Conservation (phyloP, 2,329 filamentous ascomycete genomes). For the Nemania sp. region DNA sequence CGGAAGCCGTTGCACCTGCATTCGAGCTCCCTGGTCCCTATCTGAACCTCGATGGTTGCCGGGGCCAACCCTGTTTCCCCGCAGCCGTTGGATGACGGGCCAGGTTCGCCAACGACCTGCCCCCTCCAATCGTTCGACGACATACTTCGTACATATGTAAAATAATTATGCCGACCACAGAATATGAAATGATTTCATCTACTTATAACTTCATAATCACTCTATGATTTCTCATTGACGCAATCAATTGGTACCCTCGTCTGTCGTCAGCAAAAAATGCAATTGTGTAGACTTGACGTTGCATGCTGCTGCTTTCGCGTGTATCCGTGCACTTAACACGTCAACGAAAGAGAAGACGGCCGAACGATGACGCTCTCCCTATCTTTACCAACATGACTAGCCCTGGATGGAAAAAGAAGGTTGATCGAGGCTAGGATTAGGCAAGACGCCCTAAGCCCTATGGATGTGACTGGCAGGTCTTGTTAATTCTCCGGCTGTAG, state of each 20-base stretch:
- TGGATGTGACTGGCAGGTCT: too few species aligned
- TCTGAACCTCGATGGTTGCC: slow-evolving; percentile 4
- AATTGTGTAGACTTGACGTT: not conserved
- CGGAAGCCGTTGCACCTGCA: slow-evolving; percentile 12
- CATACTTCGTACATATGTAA: not conserved
- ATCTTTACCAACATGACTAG: too few species aligned
- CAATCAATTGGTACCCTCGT: too few species aligned
- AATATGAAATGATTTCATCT: too few species aligned
- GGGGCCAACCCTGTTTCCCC: slow-evolving; percentile 12
- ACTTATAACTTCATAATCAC: too few species aligned
- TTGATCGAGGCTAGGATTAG: slow-evolving; percentile 14
- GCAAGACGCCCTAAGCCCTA: too few species aligned
- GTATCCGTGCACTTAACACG: not conserved
- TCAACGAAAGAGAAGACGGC: not conserved
- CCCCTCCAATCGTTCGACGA: not conserved
- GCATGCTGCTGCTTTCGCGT: not conserved
- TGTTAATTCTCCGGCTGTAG: too few species aligned
- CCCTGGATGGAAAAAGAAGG: not conserved
- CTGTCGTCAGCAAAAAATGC: not conserved
- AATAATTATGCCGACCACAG: too few species aligned
- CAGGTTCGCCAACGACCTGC: not conserved
- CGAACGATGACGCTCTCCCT: not conserved
- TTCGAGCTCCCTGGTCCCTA: slow-evolving; percentile 5
- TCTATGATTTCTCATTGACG: too few species aligned
- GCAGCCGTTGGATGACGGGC: slow-evolving; percentile 1